Base-by-base conservation (phyloP, 2,329 filamentous ascomycete genomes). In the Aspergillus sp. region DNA sequence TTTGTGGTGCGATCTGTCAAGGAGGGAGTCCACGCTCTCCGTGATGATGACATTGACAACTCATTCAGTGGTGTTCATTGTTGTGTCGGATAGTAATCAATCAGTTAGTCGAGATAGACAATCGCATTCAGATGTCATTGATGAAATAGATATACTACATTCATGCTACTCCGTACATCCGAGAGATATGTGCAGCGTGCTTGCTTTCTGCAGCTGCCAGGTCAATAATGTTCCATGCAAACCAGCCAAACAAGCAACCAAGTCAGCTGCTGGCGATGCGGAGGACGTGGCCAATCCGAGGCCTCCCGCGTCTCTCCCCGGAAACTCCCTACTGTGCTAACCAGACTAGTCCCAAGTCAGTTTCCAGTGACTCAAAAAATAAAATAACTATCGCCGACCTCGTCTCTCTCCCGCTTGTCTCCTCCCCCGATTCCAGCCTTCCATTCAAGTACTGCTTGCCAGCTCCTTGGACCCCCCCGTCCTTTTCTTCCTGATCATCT, bases 311-410 rank as follows among this genome's bases (percentile, higher is more conserved):
- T 58, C 36, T 48, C 55, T 60, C 62, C 65, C 62, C 64, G 62
- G 62, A 65, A 62, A 63, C 58, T 63, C 60, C 57, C 64, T 65
- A 62, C 32, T 5, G 11, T 11, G 11, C 32, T 36, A 36, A 36
- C 32, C 11, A 11, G 11, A 36, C 32, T 36, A 36, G 32, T 13
- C 32, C 32, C 10, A 36, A 36, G 32, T 13, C 32, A 36, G 32
- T 36, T 32, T 47, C 65, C 61, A 61, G 64, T 68, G 66, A 68
- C 63, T 68, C 62, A 63, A 65, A 44, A 62, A 62, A 60, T 59
- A 60, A 61, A 49, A 63, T 57, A 60, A 62, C 62, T 58, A 52
- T 58, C 30, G 50, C 38, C 47, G 38, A 52, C 54, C 50, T 63
- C 50, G 59, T 39, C 53, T 42, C 41, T 30, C 41, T 23, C 17